Conservation (phyloP, 192 early-diverging fungal species). For the Allomyces macrogynus region DNA sequence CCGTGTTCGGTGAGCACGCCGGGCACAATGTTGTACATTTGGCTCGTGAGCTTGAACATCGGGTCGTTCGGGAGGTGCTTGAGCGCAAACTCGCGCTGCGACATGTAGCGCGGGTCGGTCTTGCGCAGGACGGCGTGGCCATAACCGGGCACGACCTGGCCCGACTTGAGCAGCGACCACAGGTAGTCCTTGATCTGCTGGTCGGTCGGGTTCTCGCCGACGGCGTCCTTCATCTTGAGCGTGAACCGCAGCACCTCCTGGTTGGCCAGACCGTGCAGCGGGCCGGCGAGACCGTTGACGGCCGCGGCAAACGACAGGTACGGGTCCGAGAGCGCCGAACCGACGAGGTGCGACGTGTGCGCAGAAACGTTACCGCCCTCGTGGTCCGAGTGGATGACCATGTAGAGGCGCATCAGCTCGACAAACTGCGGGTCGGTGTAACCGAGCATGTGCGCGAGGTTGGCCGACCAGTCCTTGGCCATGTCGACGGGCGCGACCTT, state of each 20-base stretch:
- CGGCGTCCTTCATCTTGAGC: conserved; percentile 70
- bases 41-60: conserved; percentile 87
- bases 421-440: conserved; percentile 77
- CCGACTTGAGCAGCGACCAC: conserved; percentile 84
- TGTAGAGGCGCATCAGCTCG: conserved; percentile 96
- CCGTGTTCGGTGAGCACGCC: conserved; percentile 93
- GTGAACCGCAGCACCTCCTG: conserved; percentile 98
- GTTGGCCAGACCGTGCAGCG: conserved; percentile 98
- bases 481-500: conserved; percentile 69
- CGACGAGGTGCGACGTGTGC: conserved; percentile 90
- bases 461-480: conserved; percentile 83
- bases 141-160: conserved; percentile 95
- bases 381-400: conserved; percentile 99
- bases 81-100: conserved; percentile 95
- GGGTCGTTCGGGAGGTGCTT: conserved; percentile 94
- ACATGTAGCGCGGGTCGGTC: conserved; percentile 94
- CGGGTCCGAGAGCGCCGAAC: conserved; percentile 92
- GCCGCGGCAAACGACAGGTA: conserved; percentile 94
- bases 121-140: conserved; percentile 94
- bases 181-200: conserved; percentile 90
- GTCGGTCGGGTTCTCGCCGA: conserved; percentile 66
- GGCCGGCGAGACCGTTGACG: conserved; percentile 92
- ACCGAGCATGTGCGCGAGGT: conserved; percentile 85
- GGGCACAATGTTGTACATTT: conserved; percentile 93
- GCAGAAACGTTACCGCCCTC: conserved; percentile 99